These are phyloP conservation scores for Amniculicola lignicola DNA, from an alignment of 495 filamentous ascomycete genomes.

Conservation along the genomic window DNA sequence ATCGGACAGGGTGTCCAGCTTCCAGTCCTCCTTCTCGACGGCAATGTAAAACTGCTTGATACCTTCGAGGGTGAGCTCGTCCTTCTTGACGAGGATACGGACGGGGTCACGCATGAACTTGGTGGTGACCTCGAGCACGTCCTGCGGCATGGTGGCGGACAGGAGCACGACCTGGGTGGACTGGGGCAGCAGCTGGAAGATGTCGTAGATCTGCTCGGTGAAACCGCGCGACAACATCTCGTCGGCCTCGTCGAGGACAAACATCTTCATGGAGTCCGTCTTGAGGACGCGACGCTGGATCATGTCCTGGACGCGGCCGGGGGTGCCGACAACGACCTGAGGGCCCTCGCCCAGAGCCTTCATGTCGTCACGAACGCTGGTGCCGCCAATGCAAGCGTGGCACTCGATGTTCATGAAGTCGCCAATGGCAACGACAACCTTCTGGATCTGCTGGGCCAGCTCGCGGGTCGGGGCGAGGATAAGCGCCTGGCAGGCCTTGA, in stretches of 20 bases:
- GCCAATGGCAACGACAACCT: constrained; percentile 92
- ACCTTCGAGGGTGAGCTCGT: constrained; percentile 96
- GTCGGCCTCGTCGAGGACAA: constrained; percentile 96
- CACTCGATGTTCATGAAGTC: constrained; percentile 99
- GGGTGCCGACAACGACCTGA: constrained; percentile 94
- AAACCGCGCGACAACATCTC: constrained; percentile 88
- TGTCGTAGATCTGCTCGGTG: constrained; percentile 98
- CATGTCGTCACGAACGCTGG: constrained; percentile 95
- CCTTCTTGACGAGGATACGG: constrained; percentile 98
- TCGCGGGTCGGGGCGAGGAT: constrained; percentile 97
- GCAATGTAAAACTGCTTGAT: constrained; percentile 99
- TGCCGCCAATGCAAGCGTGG: constrained; percentile 97
- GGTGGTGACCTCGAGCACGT: constrained; percentile 98
- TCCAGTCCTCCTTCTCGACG: constrained; percentile 99
- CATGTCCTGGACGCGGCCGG: constrained; percentile 97
- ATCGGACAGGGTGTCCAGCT: constrained; percentile 98
- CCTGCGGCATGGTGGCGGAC: constrained; percentile 94
- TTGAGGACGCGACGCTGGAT: constrained; percentile 92
- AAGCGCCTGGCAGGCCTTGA: constrained; percentile 55
- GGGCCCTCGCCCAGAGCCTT: constrained; percentile 74
- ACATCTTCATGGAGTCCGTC: constrained; percentile 97
- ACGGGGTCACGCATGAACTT: constrained; percentile 99
- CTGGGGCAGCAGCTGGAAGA: constrained; percentile 93
- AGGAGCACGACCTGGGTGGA: constrained; percentile 97
- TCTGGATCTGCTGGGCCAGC: constrained; percentile 96